Evolutionary conservation across 73 alveolate species (phyloP).

Genomic region (Paramecium tetraurelia): DNA sequence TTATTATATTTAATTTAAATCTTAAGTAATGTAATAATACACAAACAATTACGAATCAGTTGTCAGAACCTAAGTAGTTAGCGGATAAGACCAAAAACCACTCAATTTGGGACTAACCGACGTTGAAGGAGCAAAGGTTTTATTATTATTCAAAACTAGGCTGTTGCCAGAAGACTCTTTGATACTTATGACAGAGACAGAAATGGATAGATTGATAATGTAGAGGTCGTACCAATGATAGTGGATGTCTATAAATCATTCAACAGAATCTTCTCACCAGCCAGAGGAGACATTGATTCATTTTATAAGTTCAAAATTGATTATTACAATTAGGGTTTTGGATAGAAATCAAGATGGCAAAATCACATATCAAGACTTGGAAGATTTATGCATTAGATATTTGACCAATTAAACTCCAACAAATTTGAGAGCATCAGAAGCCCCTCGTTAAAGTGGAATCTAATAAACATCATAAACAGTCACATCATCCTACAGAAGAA

Average conservation of each 20-base stretch:
- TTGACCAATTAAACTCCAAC: conserved; percentile 43
- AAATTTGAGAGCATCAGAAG: background rate
- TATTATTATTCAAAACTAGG: background rate
- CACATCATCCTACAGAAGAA: conserved; percentile 18
- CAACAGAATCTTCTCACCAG: conserved; percentile 45
- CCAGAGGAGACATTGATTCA: conserved; percentile 53
- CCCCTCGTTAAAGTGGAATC: background rate
- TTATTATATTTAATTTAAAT: conserved; percentile 2
- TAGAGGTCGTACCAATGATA: conserved; percentile 46
- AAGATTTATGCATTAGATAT: conserved; percentile 21
- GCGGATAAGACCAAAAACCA: conserved; percentile 27
- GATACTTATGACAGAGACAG: conserved; percentile 52
- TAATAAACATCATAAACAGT: background rate
- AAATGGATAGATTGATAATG: conserved; percentile 48
- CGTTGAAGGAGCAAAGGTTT: conserved; percentile 38
- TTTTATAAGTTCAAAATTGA: conserved; percentile 1
- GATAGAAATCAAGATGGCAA: conserved; percentile 37
- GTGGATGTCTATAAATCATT: conserved; percentile 47
- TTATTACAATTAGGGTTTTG: background rate
- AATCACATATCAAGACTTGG: conserved; percentile 17
- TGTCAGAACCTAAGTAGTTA: conserved; percentile 20
- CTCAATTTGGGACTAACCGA: conserved; percentile 31
- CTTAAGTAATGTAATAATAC: background rate
- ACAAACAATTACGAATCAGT: conserved; percentile 28
- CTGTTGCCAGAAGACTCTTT: conserved; percentile 54